Evolutionary conservation across 352 stramenopile species (phyloP).

Genomic region (Phytophthora meadii): DNA sequence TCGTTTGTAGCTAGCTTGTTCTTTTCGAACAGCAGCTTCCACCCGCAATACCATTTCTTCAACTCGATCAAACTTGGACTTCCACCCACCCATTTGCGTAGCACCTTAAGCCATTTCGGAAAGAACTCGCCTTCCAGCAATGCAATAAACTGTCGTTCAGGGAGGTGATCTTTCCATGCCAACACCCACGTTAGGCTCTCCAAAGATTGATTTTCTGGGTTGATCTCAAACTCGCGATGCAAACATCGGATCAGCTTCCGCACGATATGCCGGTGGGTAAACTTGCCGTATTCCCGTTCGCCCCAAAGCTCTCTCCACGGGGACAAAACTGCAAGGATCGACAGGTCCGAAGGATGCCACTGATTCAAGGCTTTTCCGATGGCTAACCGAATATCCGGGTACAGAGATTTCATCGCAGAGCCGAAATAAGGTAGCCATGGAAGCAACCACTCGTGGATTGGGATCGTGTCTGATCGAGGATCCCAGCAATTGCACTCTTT

Average conservation of each 20-base stretch:
- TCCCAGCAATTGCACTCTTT: conserved; percentile 76
- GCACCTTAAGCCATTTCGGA: conserved; percentile 87
- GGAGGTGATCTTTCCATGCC: conserved; percentile 73
- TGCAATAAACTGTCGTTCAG: conserved; percentile 76
- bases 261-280: conserved; percentile 82
- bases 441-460: conserved; percentile 84
- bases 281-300: conserved; percentile 84
- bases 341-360: conserved; percentile 85
- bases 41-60: conserved; percentile 85
- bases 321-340: conserved; percentile 62
- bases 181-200: conserved; percentile 76
- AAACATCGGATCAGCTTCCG: conserved; percentile 80
- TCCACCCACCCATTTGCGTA: conserved; percentile 78
- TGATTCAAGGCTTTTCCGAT: conserved; percentile 71
- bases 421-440: conserved; percentile 66
- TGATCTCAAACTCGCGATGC: conserved; percentile 82
- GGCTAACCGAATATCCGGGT: conserved; percentile 71
- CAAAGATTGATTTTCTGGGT: conserved; percentile 78
- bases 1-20: conserved; percentile 59
- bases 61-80: conserved; percentile 67
- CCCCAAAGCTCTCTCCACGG: conserved; percentile 81
- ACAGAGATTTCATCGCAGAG: conserved; percentile 57
- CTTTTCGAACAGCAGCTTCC: conserved; percentile 84
- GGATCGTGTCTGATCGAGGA: conserved; percentile 45
- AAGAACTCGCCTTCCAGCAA: conserved; percentile 93